A percentile compares a stretch with the other conserved stretches of the same genome.
These are phyloP conservation scores for Tilletia indica DNA, from an alignment of 1,284 basidiomycete genomes.

Conservation along the genomic window DNA sequence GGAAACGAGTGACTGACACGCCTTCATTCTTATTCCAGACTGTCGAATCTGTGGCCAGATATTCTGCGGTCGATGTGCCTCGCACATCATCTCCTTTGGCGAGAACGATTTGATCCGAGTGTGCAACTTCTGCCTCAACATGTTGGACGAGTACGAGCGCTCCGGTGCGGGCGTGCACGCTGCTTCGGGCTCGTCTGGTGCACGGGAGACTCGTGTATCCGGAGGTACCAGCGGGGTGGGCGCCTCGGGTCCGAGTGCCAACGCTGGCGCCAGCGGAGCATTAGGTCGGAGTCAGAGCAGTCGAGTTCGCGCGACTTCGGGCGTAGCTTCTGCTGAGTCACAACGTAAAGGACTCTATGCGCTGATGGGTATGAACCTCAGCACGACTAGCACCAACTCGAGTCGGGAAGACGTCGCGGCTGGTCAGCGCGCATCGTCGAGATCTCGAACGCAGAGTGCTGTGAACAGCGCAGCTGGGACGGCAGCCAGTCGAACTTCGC, in stretches of 20 bases:
- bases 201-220: neutral
- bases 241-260: no score
- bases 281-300: neutral
- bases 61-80: constrained; percentile 67
- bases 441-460: constrained; percentile 2
- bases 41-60: constrained; percentile 56
- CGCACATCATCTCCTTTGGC: constrained; percentile 95
- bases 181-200: neutral
- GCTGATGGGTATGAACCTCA: constrained; percentile 14
- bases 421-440: neutral
- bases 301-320: neutral
- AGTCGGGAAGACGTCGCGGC: constrained; percentile 19
- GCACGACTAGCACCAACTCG: constrained; percentile 26
- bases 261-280: neutral
- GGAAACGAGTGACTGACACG: neutral
- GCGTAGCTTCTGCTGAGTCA: neutral
- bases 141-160: constrained; percentile 69
- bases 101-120: constrained; percentile 87
- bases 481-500: constrained; percentile 18
- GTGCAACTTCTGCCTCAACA: constrained; percentile 89
- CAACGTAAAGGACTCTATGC: constrained; percentile 6
- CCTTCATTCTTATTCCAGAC: constrained; percentile 19
- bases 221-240: neutral
- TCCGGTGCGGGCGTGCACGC: constrained; percentile 43
- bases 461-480: neutral